These are phyloP conservation scores for Onygenales sp. DNA, from an alignment of 2,329 filamentous ascomycete genomes.

Conservation along the genomic window DNA sequence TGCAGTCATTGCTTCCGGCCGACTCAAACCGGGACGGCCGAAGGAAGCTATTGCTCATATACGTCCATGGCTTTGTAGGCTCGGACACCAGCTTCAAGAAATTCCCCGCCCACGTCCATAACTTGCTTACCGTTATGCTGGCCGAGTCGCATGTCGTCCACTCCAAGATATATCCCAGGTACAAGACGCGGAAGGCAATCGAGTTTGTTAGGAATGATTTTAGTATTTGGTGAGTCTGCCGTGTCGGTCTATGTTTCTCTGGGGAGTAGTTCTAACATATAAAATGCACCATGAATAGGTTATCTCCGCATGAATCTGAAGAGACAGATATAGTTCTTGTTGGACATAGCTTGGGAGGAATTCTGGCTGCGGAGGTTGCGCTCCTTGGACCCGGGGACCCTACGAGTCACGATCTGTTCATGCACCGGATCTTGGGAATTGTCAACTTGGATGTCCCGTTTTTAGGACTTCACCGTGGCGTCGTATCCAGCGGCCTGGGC, in stretches of 20 bases:
- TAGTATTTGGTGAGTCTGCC: slow-evolving; percentile 55
- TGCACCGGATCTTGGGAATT: slow-evolving; percentile 69
- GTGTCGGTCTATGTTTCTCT: background rate
- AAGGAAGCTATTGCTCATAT: slow-evolving; percentile 61
- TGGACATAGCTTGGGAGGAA: slow-evolving; percentile 83
- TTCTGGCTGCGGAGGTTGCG: slow-evolving; percentile 70
- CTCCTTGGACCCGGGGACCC: slow-evolving; percentile 41
- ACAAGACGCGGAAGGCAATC: slow-evolving; percentile 35
- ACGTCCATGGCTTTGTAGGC: slow-evolving; percentile 86
- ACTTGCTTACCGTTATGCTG: slow-evolving; percentile 57
- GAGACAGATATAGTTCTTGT: slow-evolving; percentile 72
- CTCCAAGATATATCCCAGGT: slow-evolving; percentile 53
- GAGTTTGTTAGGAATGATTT: slow-evolving; percentile 71
- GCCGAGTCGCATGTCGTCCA: slow-evolving; percentile 69
- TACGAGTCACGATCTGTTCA: slow-evolving; percentile 37
- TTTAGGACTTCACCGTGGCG: slow-evolving; percentile 78
- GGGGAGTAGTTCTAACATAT: background rate
- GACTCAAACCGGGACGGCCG: slow-evolving; percentile 17
- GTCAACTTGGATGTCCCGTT: slow-evolving; percentile 81
- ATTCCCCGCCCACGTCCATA: slow-evolving; percentile 81
- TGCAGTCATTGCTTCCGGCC: slow-evolving; percentile 21
- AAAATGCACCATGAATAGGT: slow-evolving; percentile 33
- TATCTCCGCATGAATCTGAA: slow-evolving; percentile 63
- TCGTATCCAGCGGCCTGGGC: slow-evolving; percentile 70
- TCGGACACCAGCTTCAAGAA: slow-evolving; percentile 78